phyloP scores from a whole-genome alignment of 768 basidiomycete genomes.

The Boletus huronensis region DNA sequence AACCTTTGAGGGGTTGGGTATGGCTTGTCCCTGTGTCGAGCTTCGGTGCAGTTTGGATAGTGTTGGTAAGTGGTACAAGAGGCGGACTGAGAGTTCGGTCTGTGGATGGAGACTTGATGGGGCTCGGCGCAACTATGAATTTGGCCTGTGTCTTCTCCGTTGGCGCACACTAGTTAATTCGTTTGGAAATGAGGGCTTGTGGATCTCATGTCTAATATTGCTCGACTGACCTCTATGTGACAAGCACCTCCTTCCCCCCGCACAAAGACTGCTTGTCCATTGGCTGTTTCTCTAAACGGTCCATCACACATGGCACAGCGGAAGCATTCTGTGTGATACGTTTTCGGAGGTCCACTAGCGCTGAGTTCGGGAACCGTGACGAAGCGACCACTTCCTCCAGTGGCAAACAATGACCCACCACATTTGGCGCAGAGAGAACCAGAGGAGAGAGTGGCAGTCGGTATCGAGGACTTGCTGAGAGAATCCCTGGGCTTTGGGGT shows the following conservation, averaged over 20 bases:
- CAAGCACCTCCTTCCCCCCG: constrained; percentile 61
- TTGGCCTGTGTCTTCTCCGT: constrained; percentile 29
- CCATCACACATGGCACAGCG: constrained; percentile 64
- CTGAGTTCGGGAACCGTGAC: constrained; percentile 62
- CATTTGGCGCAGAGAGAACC: constrained; percentile 61
- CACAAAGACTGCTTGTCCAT: constrained; percentile 70
- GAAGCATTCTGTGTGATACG: constrained; percentile 76
- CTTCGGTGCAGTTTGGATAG: constrained; percentile 10
- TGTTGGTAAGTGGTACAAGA: constrained; percentile 19
- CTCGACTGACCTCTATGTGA: constrained; percentile 51
- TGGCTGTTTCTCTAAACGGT: constrained; percentile 56
- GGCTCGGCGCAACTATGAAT: constrained; percentile 4
- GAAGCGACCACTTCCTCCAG: constrained; percentile 58
- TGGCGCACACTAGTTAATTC: constrained; percentile 40
- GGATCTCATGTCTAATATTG: not conserved
- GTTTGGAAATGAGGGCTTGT: constrained; percentile 5
- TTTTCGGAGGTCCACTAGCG: constrained; percentile 42
- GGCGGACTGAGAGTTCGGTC: constrained; percentile 18
- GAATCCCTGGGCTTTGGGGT: constrained; percentile 29
- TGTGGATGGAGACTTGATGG: constrained; percentile 9
- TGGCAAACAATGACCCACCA: constrained; percentile 51
- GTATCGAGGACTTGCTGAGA: constrained; percentile 25
- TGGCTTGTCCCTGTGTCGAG: not conserved
- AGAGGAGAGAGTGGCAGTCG: constrained; percentile 33
- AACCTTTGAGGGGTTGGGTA: constrained; percentile 12